Percentiles rank a stretch among this genome's conserved stretches.
phyloP scores from a whole-genome alignment of 495 filamentous ascomycete genomes.

The Pyrenopolyporus hunteri region DNA sequence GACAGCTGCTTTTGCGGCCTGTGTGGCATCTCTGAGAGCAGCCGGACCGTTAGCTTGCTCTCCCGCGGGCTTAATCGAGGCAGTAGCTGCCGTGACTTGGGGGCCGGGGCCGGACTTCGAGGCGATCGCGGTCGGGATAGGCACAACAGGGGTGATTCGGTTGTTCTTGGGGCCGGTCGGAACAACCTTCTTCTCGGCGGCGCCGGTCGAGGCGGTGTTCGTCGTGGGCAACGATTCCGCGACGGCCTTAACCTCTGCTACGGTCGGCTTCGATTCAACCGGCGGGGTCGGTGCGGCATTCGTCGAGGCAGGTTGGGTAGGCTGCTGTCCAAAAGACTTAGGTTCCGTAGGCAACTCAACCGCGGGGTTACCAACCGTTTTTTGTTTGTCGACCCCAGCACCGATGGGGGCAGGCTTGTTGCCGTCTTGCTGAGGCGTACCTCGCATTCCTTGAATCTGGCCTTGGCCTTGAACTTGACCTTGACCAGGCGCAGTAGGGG shows the following conservation, averaged over 20 bases:
- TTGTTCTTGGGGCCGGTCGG: conserved; percentile 68
- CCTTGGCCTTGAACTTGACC: too few species aligned
- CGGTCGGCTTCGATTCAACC: conserved; percentile 70
- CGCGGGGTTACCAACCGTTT: conserved; percentile 44
- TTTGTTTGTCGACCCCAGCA: conserved; percentile 56
- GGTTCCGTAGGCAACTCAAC: conserved; percentile 47
- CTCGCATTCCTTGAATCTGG: conserved; percentile 46
- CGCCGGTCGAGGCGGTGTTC: conserved; percentile 42
- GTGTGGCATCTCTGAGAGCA: conserved; percentile 71
- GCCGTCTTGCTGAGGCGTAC: conserved; percentile 44
- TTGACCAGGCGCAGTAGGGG: conserved; percentile 46
- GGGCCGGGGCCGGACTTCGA: conserved; percentile 45
- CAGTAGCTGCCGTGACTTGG: conserved; percentile 38
- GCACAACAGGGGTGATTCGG: conserved; percentile 57
- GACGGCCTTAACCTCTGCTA: conserved; percentile 59
- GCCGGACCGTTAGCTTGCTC: conserved; percentile 45
- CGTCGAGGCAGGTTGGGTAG: conserved; percentile 39
- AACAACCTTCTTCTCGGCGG: conserved; percentile 51
- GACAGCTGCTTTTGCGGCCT: conserved; percentile 83
- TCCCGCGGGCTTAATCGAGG: conserved; percentile 44
- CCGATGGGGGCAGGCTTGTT: conserved; percentile 63
- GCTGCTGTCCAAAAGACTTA: conserved; percentile 47
- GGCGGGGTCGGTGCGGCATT: conserved; percentile 55
- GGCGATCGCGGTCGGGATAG: conserved; percentile 74
- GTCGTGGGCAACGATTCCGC: conserved; percentile 46